Base-by-base conservation (phyloP, 1,284 basidiomycete species). In the Ceratobasidium sp. region DNA sequence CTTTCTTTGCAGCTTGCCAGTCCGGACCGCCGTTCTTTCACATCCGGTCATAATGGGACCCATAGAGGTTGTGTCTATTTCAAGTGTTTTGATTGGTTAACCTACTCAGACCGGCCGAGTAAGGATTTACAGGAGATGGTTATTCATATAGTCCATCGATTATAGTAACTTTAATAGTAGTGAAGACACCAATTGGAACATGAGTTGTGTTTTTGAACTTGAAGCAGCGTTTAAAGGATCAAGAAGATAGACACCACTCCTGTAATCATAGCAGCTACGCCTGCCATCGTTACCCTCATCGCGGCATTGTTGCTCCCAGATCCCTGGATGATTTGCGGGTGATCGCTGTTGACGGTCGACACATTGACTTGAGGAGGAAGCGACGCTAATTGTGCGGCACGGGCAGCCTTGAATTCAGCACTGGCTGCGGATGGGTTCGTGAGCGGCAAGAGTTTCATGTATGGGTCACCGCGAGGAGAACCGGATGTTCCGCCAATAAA, bases 381-480 rank as follows among this genome's bases (percentile, higher is more conserved):
- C n/a, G 53, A 43, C 1, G 39, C 53, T 12, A 69, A 45, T 12
- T 58, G 41, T 18, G 65, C 39, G 26, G 53, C 53, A 14, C 65
- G 53, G 4, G 65, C 52, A 10, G 39, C 18, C 53, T 57, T 36
- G 53, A 69, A 69, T 12, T 69, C 65, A 14, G 39, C 26, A 23
- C 65, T 69, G 12, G 52, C 65, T 32, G 34, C 36, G n/a, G 36
- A 28, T 34, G 65, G 52, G 23, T 58, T 39, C 23, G 65, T 69
- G 52, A 69, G 65, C 18, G 65, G 52, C 4, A 69, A 23, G 14
- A 69, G 52, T 26, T 69, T 69, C 23, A 69, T 57, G 43, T 57
- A 69, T 23, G 53, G 65, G 32, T 57, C 41, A 14, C 53, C 50
- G 12, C 39, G 23, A 21, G 52, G 39, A 32, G 21, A 39, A 14